Percentiles rank a stretch among this genome's conserved stretches.
Conservation (phyloP, 805 yeast genomes). For the Ogataea naganishii region DNA sequence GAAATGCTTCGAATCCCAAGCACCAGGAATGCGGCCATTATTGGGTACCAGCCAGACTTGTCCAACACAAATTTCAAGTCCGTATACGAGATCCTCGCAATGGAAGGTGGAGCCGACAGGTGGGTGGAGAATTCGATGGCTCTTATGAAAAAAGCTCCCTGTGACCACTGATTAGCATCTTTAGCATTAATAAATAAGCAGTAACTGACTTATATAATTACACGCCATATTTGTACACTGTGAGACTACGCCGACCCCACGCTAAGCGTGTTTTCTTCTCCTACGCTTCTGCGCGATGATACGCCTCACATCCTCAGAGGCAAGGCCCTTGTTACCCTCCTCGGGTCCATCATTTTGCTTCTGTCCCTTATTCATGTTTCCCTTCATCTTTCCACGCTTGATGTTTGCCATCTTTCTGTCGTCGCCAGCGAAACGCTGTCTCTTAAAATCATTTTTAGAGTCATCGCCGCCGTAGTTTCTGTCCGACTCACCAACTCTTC, state of each 20-base stretch:
- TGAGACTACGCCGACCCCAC: no score
- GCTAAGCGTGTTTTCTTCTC: conserved; percentile 42
- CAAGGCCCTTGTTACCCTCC: conserved; percentile 24
- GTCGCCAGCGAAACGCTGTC: conserved; percentile 7
- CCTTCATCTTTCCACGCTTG: conserved; percentile 8
- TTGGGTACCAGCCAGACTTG: conserved; percentile 43
- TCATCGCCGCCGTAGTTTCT: conserved; percentile 2
- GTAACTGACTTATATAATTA: no score
- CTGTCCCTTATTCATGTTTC: conserved; percentile 15
- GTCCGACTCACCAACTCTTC: conserved; percentile 1
- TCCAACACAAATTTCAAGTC: conserved; percentile 25
- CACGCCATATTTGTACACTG: no score
- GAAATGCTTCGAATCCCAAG: conserved; percentile 92
- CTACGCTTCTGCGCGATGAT: conserved; percentile 64
- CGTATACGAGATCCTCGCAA: conserved; percentile 51
- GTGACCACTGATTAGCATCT: conserved; percentile 41
- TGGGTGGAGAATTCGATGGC: conserved; percentile 81
- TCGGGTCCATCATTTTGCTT: no score
- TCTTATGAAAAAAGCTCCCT: conserved; percentile 59
- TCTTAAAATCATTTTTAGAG: conserved; percentile 14
- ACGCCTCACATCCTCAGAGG: conserved; percentile 49
- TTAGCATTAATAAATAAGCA: neutral
- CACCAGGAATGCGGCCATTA: conserved; percentile 84
- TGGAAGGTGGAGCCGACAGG: conserved; percentile 85
- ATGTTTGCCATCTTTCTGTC: conserved; percentile 2